phyloP scores from a whole-genome alignment of 257 asterid species.

The Rubia yunnanensis region DNA sequence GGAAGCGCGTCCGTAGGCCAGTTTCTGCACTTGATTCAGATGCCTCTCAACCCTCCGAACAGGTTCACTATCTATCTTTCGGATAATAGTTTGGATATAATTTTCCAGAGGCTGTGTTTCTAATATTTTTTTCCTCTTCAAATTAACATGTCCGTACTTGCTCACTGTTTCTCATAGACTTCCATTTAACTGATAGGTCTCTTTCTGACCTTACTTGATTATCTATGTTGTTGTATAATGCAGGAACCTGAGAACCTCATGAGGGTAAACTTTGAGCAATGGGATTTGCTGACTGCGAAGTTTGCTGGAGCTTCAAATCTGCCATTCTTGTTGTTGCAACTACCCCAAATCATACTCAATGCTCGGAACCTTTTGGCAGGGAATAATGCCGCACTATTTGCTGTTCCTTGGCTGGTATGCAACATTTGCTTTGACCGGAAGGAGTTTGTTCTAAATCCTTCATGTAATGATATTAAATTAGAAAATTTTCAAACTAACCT shows the following conservation, averaged over 20 bases:
- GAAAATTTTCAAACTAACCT: not conserved
- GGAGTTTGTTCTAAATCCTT: not conserved
- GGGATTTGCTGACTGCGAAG: conserved; percentile 87
- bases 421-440: conserved; percentile 3
- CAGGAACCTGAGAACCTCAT: conserved; percentile 39
- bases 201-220: not conserved
- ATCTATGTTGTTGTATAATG: conserved; percentile 13
- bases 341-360: conserved; percentile 91
- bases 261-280: conserved; percentile 47
- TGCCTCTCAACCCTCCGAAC: conserved; percentile 27
- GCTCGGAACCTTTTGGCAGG: conserved; percentile 81
- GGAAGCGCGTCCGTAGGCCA: conserved; percentile 28
- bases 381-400: conserved; percentile 68
- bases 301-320: conserved; percentile 91
- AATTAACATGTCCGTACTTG: not conserved
- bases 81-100: not conserved
- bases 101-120: not conserved
- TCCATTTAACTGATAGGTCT: not conserved
- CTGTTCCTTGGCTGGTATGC: conserved; percentile 96
- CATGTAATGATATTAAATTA: not conserved
- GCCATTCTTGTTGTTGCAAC: conserved; percentile 83
- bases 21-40: conserved; percentile 40
- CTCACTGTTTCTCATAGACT: not conserved
- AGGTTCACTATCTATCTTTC: conserved; percentile 31
- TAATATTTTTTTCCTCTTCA: not conserved